Evolutionary conservation across 148 eudicot species (phyloP), one percentile per base, ranked within the genome.

Genomic region (Talinum fruticosum): DNA sequence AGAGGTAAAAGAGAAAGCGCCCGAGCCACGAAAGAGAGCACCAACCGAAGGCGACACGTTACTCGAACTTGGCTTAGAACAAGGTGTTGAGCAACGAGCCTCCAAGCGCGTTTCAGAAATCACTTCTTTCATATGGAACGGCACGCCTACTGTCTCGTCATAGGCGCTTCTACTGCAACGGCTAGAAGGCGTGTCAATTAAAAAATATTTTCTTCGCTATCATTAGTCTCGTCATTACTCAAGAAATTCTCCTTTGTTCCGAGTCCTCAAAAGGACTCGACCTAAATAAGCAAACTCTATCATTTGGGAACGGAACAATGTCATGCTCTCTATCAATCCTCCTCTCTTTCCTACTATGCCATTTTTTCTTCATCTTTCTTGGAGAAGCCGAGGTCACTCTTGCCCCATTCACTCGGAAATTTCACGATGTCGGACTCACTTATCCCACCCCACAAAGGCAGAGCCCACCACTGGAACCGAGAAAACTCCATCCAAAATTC

Each of bases 221-320:
- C 88, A 79, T 92, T 96, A 18, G 54, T 86, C 85, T 90, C 97
- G 69, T 91, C 97, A 51, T 92, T 96, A 81, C 92, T 89, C 87
- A 85, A 85, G 84, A 96, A 96, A 81, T 85, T n/a, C n/a, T n/a
- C n/a, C n/a, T n/a, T n/a, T n/a, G n/a, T n/a, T 96, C 99, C 13
- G 99, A 93, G 78, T 91, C 97, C 75, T 91, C 97, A n/a, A n/a
- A n/a, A n/a, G 41, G 99, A 92, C 80, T 93, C 97, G 99, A 95
- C 68, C 87, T 97, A 5, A 97, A 95, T 33, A 95, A 82, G 71
- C 93, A 74, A 59, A 90, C 89, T 72, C 99, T 97, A 81, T 96
- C 94, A 16, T 88, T 87, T 81, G 97, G 97, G 24, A 96, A 97
- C 76, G 93, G 74, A 23, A 96, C 94, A 15, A 84, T 83, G 84